A percentile compares a stretch with the other conserved stretches of the same genome.
Conservation (phyloP, 768 basidiomycete genomes). For the Russula foetens region DNA sequence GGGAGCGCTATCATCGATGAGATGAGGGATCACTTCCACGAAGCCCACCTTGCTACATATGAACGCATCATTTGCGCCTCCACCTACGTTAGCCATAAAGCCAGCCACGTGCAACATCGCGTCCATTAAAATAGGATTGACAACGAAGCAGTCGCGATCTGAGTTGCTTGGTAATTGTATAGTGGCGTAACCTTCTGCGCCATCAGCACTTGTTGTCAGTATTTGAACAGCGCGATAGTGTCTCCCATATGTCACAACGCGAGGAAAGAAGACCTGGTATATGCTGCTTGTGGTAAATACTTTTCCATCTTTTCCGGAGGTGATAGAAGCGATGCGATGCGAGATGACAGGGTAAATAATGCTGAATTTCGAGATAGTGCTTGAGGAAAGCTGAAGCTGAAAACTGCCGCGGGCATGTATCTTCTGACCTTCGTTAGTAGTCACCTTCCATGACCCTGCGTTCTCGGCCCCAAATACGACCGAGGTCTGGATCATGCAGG, state of each 20-base stretch:
- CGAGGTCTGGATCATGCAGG: slow-evolving; percentile 31
- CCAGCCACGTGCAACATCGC: slow-evolving; percentile 63
- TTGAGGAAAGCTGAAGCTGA: slow-evolving; percentile 28
- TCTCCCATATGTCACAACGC: slow-evolving; percentile 54
- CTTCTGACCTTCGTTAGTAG: slow-evolving; percentile 33
- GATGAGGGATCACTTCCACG: slow-evolving; percentile 38
- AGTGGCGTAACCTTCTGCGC: slow-evolving; percentile 44
- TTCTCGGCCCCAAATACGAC: slow-evolving; percentile 32
- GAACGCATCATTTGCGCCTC: slow-evolving; percentile 43
- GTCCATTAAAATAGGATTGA: slow-evolving; percentile 55
- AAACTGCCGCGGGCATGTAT: slow-evolving; percentile 37
- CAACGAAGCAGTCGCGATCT: slow-evolving; percentile 30
- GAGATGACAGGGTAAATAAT: slow-evolving; percentile 30
- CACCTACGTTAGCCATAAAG: slow-evolving; percentile 56
- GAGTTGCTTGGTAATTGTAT: slow-evolving; percentile 35
- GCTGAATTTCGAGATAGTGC: slow-evolving; percentile 32
- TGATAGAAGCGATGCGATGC: slow-evolving; percentile 27
- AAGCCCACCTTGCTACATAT: slow-evolving; percentile 52
- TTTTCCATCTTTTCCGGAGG: slow-evolving; percentile 29
- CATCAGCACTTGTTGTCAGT: slow-evolving; percentile 40
- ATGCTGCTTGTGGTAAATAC: slow-evolving; percentile 46
- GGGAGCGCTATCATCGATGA: slow-evolving; percentile 32
- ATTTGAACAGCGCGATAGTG: slow-evolving; percentile 51
- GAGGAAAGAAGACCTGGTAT: slow-evolving; percentile 63
- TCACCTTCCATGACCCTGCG: slow-evolving; percentile 38